These are phyloP conservation scores for Puccinellia tenuiflora DNA, from an alignment of 176 grass and related monocot species.

Conservation along the genomic window DNA sequence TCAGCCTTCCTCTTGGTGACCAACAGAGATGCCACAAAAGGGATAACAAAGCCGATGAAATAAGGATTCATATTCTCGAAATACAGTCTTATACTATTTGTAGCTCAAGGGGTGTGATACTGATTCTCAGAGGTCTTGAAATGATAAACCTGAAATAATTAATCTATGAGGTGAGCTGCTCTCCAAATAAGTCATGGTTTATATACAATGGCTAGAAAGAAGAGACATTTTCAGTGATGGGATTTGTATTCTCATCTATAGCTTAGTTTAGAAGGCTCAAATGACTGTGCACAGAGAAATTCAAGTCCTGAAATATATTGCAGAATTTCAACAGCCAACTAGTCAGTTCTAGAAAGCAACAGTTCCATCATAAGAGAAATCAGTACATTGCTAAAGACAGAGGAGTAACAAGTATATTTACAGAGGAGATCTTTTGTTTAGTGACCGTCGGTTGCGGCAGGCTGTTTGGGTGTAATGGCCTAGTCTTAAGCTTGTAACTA, in stretches of 20 bases:
- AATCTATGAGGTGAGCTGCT: not conserved
- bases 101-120: not conserved
- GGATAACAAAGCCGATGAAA: conserved; percentile 52
- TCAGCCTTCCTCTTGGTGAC: conserved; percentile 42
- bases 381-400: no score
- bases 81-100: not conserved
- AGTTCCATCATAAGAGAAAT: no score
- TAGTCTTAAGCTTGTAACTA: no score
- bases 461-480: no score
- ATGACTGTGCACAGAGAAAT: not conserved
- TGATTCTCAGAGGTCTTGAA: not conserved
- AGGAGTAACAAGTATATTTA: no score
- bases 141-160: conserved; percentile 13
- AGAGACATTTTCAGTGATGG: not conserved
- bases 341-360: no score
- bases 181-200: not conserved
- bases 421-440: no score
- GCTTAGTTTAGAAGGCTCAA: not conserved
- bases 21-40: conserved; percentile 53
- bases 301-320: not conserved
- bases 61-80: conserved; percentile 66
- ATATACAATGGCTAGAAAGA: not conserved
- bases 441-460: no score
- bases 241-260: not conserved
- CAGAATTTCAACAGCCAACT: not conserved